Evolutionary conservation across 2,329 filamentous ascomycete species (phyloP), one percentile per base, ranked within the genome.

Genomic region (Rhinocladiella similis): DNA sequence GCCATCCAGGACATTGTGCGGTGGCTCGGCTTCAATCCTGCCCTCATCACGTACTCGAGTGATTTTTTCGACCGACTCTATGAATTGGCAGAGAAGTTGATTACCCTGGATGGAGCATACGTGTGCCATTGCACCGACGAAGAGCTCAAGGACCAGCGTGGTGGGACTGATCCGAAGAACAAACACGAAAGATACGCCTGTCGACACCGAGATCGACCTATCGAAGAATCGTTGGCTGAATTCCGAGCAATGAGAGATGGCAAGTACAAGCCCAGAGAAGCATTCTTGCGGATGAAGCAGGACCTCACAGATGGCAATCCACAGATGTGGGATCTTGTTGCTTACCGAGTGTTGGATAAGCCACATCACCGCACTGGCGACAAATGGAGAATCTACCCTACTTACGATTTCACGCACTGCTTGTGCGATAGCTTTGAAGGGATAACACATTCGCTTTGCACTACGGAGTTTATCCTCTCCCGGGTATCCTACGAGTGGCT

Each of bases 321-420:
- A 5, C 90, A 96, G 73, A 92, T 96, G 89, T 97, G 93, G 93
- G 93, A 97, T 78, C 76, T 96, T 52, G 89, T 90, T 1, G 93
- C 93, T 14, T 97, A 96, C 73, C 85, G 93, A 59, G 87, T 97
- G 53, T 81, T 91, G 67, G 85, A 89, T 41, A 75, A 83, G 56
- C 80, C 79, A 42, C 91, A 96, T 70, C 85, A 90, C 72, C 83
- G 90, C 35, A 96, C 92, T 0, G 90, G 89, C 27, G 78, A 83
- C 62, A 85, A 88, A 69, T 97, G 92, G 91, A 88, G 86, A 72
- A 96, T 97, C 61, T 97, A 96, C 71, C 94, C 94, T 0, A 95
- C 93, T 0, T 97, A 97, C 68, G 92, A 96, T 71, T 95, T 95
- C 70, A 89, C 88, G 0, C 90, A 95, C 76, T 96, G 90, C 72